Evolutionary conservation across 2,329 filamentous ascomycete genomes (phyloP).

Genomic region (Talaromyces piceae): DNA sequence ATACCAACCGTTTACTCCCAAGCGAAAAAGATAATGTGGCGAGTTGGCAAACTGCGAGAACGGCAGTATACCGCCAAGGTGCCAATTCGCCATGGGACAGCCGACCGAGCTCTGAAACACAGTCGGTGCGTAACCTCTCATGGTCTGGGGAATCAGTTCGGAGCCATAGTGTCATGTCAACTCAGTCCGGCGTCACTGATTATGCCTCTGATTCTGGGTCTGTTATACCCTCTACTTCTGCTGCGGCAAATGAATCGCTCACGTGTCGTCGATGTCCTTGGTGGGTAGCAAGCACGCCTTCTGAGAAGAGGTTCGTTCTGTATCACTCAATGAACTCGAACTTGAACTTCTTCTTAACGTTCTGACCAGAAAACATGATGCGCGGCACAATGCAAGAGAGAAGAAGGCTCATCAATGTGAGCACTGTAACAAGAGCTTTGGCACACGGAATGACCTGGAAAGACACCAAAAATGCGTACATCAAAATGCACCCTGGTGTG

Average conservation of each 20-base stretch:
- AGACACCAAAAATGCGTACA: slow-evolving; percentile 71
- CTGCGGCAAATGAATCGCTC: not conserved
- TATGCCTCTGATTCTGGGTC: not conserved
- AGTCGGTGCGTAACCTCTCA: not conserved
- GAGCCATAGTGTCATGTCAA: not conserved
- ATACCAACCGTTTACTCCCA: too few relatives aligned
- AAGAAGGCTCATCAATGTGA: slow-evolving; percentile 59
- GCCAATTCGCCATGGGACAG: not conserved
- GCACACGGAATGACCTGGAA: slow-evolving; percentile 72
- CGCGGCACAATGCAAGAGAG: slow-evolving; percentile 64
- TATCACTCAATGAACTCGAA: too few relatives aligned
- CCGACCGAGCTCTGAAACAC: not conserved
- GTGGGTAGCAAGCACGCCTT: slow-evolving; percentile 34
- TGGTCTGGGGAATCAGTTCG: not conserved
- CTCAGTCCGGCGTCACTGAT: not conserved
- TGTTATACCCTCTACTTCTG: too few relatives aligned
- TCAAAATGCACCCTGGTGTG: slow-evolving; percentile 37
- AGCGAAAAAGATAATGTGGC: too few relatives aligned
- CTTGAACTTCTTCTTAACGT: too few relatives aligned
- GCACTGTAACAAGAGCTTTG: slow-evolving; percentile 63
- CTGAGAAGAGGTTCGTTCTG: slow-evolving; percentile 31
- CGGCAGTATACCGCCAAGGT: too few relatives aligned
- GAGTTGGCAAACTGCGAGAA: too few relatives aligned
- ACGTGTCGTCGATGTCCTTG: slow-evolving; percentile 47
- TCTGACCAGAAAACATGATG: slow-evolving; percentile 62